Conservation (phyloP, 1,284 basidiomycete species). For the Kalmanozyma brasiliensis region DNA sequence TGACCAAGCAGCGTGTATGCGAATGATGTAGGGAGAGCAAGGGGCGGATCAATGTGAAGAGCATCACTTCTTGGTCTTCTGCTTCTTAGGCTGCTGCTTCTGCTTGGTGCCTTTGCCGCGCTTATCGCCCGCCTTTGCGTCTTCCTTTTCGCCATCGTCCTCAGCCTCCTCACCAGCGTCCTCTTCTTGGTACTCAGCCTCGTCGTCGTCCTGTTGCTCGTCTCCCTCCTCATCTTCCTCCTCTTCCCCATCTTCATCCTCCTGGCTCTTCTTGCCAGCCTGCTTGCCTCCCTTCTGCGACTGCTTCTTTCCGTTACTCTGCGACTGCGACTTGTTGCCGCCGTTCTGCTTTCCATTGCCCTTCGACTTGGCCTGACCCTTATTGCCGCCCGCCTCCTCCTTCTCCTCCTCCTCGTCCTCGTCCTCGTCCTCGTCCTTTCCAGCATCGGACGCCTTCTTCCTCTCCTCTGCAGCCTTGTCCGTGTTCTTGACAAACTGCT, state of each 20-base stretch:
- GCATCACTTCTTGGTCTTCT: constrained; percentile 35
- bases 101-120: constrained; percentile 28
- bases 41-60: neutral
- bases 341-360: constrained; percentile 5
- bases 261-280: constrained; percentile 16
- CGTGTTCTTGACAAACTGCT: constrained; percentile 40
- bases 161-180: constrained; percentile 16
- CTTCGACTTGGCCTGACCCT: constrained; percentile 15
- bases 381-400: constrained; percentile 6
- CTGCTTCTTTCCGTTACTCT: constrained; percentile 15
- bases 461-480: constrained; percentile 30
- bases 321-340: constrained; percentile 4
- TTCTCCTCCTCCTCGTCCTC: constrained; percentile 14
- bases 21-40: neutral
- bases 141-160: constrained; percentile 10
- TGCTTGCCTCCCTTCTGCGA: constrained; percentile 5
- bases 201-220: constrained; percentile 19
- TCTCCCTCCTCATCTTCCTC: constrained; percentile 13
- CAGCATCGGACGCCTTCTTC: constrained; percentile 27
- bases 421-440: constrained; percentile 5
- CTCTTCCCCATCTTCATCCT: constrained; percentile 11
- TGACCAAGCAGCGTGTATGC: too few relatives aligned
- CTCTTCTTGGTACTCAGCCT: constrained; percentile 7
- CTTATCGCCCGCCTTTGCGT: constrained; percentile 27
- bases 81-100: constrained; percentile 41